These are phyloP conservation scores for Turnera subulata DNA, from an alignment of 345 rosid genomes.

Conservation along the genomic window DNA sequence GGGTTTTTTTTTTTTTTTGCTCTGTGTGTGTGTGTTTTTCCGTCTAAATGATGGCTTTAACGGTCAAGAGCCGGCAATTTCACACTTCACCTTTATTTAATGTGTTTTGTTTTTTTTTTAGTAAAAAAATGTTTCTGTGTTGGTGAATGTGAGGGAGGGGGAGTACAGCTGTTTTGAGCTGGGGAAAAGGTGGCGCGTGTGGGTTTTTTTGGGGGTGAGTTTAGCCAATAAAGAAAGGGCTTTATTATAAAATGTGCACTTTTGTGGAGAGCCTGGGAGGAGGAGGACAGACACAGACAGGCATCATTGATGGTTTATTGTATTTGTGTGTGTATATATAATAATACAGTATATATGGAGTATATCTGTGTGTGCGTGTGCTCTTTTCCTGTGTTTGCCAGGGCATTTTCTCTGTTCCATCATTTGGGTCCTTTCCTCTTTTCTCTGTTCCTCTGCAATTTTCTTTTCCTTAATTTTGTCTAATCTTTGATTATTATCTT, in stretches of 20 bases:
- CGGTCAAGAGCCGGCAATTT: conserved; percentile 16
- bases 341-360: not conserved
- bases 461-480: not conserved
- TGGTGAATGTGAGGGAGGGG: not conserved
- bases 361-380: not conserved
- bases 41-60: no score
- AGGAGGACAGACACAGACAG: not conserved
- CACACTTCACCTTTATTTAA: no score
- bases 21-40: no score
- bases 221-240: not conserved
- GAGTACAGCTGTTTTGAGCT: not conserved
- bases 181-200: not conserved
- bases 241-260: not conserved
- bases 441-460: not conserved
- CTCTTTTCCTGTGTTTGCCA: conserved; percentile 13
- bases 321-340: not conserved
- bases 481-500: not conserved
- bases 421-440: not conserved
- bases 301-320: not conserved
- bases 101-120: no score
- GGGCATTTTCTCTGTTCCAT: conserved; percentile 29
- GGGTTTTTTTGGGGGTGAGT: not conserved
- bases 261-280: not conserved
- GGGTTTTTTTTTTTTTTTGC: no score
- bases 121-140: not conserved